phyloP scores from a whole-genome alignment of 805 yeast genomes.

The Wickerhamomyces bovis region DNA sequence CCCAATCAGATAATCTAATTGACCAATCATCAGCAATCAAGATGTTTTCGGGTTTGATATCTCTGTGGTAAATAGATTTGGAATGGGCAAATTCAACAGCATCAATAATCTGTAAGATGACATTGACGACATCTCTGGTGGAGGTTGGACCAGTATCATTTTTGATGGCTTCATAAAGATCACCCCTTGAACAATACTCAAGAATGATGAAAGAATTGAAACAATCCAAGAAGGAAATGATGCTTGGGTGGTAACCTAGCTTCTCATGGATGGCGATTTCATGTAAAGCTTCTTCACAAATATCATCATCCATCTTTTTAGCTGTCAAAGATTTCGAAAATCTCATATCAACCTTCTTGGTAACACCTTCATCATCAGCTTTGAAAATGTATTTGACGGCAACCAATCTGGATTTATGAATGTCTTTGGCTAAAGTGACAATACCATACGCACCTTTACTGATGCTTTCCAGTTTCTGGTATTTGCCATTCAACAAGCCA shows the following conservation, averaged over 20 bases:
- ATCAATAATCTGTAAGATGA: slow-evolving; percentile 57
- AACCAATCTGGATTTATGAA: slow-evolving; percentile 44
- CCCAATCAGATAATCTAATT: slow-evolving; percentile 71
- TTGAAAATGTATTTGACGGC: slow-evolving; percentile 85
- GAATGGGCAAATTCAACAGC: slow-evolving; percentile 75
- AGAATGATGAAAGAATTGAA: slow-evolving; percentile 67
- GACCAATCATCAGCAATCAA: slow-evolving; percentile 49
- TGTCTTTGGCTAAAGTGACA: slow-evolving; percentile 81
- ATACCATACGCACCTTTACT: slow-evolving; percentile 93
- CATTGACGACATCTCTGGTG: slow-evolving; percentile 40
- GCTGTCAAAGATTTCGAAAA: slow-evolving; percentile 32
- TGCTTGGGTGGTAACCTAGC: slow-evolving; percentile 51
- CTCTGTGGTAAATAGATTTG: slow-evolving; percentile 71
- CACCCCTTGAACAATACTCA: slow-evolving; percentile 87
- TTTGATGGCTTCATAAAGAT: slow-evolving; percentile 74
- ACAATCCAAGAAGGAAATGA: slow-evolving; percentile 53
- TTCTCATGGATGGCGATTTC: slow-evolving; percentile 62
- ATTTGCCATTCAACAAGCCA: slow-evolving; percentile 52
- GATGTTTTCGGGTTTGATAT: slow-evolving; percentile 75
- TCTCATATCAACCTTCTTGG: slow-evolving; percentile 22
- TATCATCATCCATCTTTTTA: slow-evolving; percentile 31
- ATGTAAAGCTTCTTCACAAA: slow-evolving; percentile 54
- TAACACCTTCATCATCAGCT: slow-evolving; percentile 33
- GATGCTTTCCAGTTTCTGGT: slow-evolving; percentile 63
- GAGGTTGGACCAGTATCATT: slow-evolving; percentile 50